phyloP scores from a whole-genome alignment of 2,329 filamentous ascomycete species.

The Fusarium palustre region DNA sequence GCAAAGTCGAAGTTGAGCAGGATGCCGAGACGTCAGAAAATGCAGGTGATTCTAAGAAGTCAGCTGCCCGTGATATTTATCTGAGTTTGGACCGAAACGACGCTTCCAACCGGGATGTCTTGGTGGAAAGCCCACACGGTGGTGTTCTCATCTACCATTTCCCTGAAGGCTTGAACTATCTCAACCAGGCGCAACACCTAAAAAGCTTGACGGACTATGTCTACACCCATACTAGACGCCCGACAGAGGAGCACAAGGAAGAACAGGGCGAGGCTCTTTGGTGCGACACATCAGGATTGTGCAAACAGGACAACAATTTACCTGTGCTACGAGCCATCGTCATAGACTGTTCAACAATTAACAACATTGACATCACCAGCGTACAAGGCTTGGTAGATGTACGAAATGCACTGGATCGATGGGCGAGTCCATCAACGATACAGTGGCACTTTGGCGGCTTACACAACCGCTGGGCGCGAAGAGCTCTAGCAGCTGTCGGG shows the following conservation, averaged over 20 bases:
- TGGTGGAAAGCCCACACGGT: slow-evolving; percentile 58
- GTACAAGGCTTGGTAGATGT: slow-evolving; percentile 68
- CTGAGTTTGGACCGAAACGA: slow-evolving; percentile 57
- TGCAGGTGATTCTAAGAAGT: neutral
- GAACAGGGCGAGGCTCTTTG: slow-evolving; percentile 62
- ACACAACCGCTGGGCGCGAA: slow-evolving; percentile 67
- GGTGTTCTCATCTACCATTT: slow-evolving; percentile 66
- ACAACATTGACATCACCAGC: slow-evolving; percentile 68
- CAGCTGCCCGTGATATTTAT: slow-evolving; percentile 51
- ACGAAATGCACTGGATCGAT: slow-evolving; percentile 64
- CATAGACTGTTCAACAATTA: slow-evolving; percentile 68
- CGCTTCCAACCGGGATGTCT: slow-evolving; percentile 59
- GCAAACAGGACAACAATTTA: slow-evolving; percentile 40
- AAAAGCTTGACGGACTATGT: slow-evolving; percentile 51
- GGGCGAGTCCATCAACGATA: slow-evolving; percentile 60
- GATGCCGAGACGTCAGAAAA: neutral
- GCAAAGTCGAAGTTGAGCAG: slow-evolving; percentile 49
- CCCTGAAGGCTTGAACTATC: slow-evolving; percentile 64
- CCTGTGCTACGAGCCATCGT: slow-evolving; percentile 66
- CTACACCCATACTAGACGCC: slow-evolving; percentile 53
- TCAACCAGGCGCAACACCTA: slow-evolving; percentile 62
- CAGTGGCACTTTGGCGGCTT: slow-evolving; percentile 68
- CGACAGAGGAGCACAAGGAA: slow-evolving; percentile 52
- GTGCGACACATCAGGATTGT: slow-evolving; percentile 59
- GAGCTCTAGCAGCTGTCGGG: slow-evolving; percentile 66